Percentiles rank a stretch among this genome's conserved stretches.
Evolutionary conservation across 768 basidiomycete species (phyloP).

Genomic region (Postia placenta): DNA sequence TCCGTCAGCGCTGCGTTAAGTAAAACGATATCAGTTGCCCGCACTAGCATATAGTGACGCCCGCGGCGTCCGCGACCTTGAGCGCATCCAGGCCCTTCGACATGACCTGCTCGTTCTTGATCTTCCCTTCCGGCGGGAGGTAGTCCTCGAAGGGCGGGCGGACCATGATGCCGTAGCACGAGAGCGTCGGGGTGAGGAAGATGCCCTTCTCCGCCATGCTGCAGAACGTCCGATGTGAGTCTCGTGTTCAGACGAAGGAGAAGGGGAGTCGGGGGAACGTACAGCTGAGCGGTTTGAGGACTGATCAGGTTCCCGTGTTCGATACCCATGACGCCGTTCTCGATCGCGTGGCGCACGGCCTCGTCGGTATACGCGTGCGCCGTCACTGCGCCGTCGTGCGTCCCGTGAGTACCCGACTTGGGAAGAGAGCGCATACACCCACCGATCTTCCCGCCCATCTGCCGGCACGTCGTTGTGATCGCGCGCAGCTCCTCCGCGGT

Average conservation of each 20-base stretch:
- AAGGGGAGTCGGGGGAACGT: slow-evolving; percentile 1
- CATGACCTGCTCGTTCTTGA: slow-evolving; percentile 38
- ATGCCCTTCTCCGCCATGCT: slow-evolving; percentile 37
- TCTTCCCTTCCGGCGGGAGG: slow-evolving; percentile 29
- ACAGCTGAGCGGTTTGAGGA: slow-evolving; percentile 30
- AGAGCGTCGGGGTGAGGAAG: slow-evolving; percentile 38
- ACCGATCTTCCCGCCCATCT: slow-evolving; percentile 37
- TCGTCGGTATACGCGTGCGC: slow-evolving; percentile 33
- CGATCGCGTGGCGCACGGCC: slow-evolving; percentile 36
- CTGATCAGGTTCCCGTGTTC: slow-evolving; percentile 43
- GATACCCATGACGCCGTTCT: slow-evolving; percentile 39
- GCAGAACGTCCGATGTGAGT: not conserved
- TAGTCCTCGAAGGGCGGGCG: slow-evolving; percentile 37
- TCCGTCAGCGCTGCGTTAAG: too few relatives aligned
- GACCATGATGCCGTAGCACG: slow-evolving; percentile 37
- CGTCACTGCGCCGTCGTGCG: slow-evolving; percentile 14
- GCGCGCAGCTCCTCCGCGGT: slow-evolving; percentile 37
- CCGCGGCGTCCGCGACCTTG: slow-evolving; percentile 34
- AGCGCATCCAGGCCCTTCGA: slow-evolving; percentile 32
- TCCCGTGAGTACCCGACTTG: not conserved
- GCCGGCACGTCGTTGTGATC: slow-evolving; percentile 32
- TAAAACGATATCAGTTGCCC: slow-evolving; percentile 10
- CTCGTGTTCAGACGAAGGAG: not conserved
- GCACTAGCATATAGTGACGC: slow-evolving; percentile 35
- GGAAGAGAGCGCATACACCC: slow-evolving; percentile 9